Evolutionary conservation across 2,329 filamentous ascomycete genomes (phyloP).

Genomic region (Botrytis byssoidea): DNA sequence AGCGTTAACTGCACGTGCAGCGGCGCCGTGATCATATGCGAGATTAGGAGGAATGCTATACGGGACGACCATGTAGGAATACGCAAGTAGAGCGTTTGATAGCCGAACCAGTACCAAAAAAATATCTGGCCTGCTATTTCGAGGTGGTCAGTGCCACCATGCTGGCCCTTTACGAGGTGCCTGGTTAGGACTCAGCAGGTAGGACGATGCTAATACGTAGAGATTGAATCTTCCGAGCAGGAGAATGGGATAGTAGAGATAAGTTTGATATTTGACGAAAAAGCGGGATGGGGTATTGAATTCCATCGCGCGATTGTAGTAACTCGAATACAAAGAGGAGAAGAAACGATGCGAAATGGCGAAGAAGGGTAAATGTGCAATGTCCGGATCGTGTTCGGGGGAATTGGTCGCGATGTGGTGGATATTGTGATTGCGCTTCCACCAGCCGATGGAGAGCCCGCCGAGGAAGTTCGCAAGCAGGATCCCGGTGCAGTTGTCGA

Average conservation of each 20-base stretch:
- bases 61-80: constrained; percentile 69
- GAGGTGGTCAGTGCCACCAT: constrained; percentile 79
- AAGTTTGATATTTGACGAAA: constrained; percentile 71
- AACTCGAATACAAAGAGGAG: constrained; percentile 71
- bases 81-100: constrained; percentile 68
- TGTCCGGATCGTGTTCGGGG: constrained; percentile 93
- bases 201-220: constrained; percentile 77
- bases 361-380: constrained; percentile 86
- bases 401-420: constrained; percentile 96
- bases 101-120: constrained; percentile 87
- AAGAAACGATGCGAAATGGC: constrained; percentile 85
- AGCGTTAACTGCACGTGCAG: constrained; percentile 88
- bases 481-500: constrained; percentile 83
- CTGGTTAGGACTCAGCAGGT: constrained; percentile 62
- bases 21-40: constrained; percentile 75
- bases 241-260: constrained; percentile 80
- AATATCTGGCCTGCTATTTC: constrained; percentile 73
- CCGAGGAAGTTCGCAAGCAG: constrained; percentile 86
- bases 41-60: constrained; percentile 74
- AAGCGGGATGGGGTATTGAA: constrained; percentile 72
- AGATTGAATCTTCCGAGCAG: constrained; percentile 83
- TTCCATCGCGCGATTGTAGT: constrained; percentile 76
- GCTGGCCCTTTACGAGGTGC: constrained; percentile 73
- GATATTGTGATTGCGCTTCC: constrained; percentile 94
- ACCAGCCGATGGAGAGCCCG: constrained; percentile 90